phyloP scores from a whole-genome alignment of 306 rosid species.

The Pyrus bretschneideri region DNA sequence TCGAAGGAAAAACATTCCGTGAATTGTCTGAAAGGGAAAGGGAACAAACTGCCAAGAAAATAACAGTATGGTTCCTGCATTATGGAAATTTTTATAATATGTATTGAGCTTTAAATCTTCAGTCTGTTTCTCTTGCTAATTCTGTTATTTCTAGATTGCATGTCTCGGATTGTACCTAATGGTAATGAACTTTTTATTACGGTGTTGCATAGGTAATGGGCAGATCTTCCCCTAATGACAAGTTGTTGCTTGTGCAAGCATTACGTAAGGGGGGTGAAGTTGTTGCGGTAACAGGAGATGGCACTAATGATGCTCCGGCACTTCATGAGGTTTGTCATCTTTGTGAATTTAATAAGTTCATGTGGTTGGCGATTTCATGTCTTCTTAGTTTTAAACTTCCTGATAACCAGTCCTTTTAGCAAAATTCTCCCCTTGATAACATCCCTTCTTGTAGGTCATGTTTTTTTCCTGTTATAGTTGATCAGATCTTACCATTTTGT shows the following conservation, averaged over 20 bases:
- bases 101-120: slow-evolving; percentile 14
- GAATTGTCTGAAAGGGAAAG: slow-evolving; percentile 67
- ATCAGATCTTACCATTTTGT: slow-evolving; percentile 31
- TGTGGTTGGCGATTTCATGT: background rate
- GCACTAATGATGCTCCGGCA: slow-evolving; percentile 98
- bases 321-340: slow-evolving; percentile 81
- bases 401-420: background rate
- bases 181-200: slow-evolving; percentile 2
- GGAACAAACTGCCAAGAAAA: slow-evolving; percentile 55
- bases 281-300: slow-evolving; percentile 99
- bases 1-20: slow-evolving; percentile 87
- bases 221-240: slow-evolving; percentile 98
- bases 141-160: background rate
- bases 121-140: slow-evolving; percentile 7
- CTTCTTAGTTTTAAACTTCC: background rate
- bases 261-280: slow-evolving; percentile 86
- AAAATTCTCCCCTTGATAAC: too few relatives aligned
- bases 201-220: slow-evolving; percentile 72
- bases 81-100: slow-evolving; percentile 5
- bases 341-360: slow-evolving; percentile 9
- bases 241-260: slow-evolving; percentile 97
- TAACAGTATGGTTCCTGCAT: slow-evolving; percentile 46
- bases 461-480: slow-evolving; percentile 21
- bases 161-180: background rate
- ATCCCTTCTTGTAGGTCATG: too few relatives aligned